Percentiles rank a stretch among this genome's conserved stretches.
phyloP scores from a whole-genome alignment of 2,329 filamentous ascomycete genomes.

The Magnaporthales sp. region DNA sequence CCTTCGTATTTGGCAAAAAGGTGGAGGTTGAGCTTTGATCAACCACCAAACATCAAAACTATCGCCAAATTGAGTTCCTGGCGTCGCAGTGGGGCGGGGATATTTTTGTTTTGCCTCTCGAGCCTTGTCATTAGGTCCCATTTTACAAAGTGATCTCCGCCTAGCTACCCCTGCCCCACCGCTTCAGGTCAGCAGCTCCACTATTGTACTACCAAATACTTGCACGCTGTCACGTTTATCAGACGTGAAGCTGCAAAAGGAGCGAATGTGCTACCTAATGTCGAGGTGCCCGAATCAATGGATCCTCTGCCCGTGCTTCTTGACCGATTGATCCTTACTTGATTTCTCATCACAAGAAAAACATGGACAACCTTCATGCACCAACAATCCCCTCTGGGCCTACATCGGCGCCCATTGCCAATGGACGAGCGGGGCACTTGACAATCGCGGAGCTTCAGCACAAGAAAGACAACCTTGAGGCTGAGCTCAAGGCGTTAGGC shows the following conservation, averaged over 20 bases:
- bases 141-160: not conserved
- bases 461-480: constrained; percentile 78
- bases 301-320: not conserved
- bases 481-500: constrained; percentile 76
- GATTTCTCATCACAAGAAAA: constrained; percentile 10
- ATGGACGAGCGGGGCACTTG: constrained; percentile 54
- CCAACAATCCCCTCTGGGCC: constrained; percentile 65
- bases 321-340: not conserved
- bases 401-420: constrained; percentile 49
- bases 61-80: not conserved
- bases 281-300: not conserved
- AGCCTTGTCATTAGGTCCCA: too few relatives aligned
- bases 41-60: not conserved
- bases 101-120: too few relatives aligned
- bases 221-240: not conserved
- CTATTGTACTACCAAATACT: not conserved
- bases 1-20: not conserved
- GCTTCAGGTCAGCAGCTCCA: not conserved
- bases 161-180: not conserved
- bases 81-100: not conserved
- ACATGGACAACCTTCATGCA: constrained; percentile 49
- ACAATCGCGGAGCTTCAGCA: constrained; percentile 73
- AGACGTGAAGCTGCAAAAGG: not conserved
- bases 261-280: not conserved
- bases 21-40: not conserved